Base-by-base conservation (phyloP, 805 yeast species). In the Starmera caribaea region DNA sequence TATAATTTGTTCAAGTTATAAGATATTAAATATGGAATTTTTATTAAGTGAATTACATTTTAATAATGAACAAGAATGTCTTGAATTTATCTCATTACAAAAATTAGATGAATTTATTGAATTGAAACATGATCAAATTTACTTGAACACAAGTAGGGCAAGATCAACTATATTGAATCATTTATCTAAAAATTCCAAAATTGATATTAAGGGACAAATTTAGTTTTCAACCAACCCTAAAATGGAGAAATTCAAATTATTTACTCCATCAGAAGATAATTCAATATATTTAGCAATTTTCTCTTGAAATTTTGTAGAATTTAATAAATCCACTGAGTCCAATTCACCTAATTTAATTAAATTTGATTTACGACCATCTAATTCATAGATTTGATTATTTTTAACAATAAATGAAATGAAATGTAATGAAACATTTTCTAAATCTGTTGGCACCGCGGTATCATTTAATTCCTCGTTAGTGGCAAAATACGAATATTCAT, bases 151-250 rank as follows among this genome's bases (percentile, higher is more conserved):
- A 34, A 44, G 53, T 3, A 56, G 72, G 41, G 58, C 61, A 4
- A 54, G 62, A 42, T 13, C 61, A 0, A 52, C 53, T 0, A 58
- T 77, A 4, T 56, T 62, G 44, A 57, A 43, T 45, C 63, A 53
- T 36, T 66, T 59, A 47, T 59, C 57, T 44, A 59, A 48, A 36
- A 63, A 70, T 48, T 73, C 64, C 43, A 80, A 70, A 53, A 78
- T 89, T 12, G 97, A 89, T 54, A 88, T 90, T 45, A 89, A 89
- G 65, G 97, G 97, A 1, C 97, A 89, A 60, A 69, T 78, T 8
- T 79, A 58, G 34, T 12, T n/a, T 32, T 30, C 5, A 14, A 76
- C 82, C 35, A 86, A 53, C 0, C 94, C 96, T 65, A 88, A 73
- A 55, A 88, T 63, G 9, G 92, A 81, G 60, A 86, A 88, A 38